These are phyloP conservation scores for Calocybe cyanea DNA, from an alignment of 768 basidiomycete genomes.

Conservation along the genomic window DNA sequence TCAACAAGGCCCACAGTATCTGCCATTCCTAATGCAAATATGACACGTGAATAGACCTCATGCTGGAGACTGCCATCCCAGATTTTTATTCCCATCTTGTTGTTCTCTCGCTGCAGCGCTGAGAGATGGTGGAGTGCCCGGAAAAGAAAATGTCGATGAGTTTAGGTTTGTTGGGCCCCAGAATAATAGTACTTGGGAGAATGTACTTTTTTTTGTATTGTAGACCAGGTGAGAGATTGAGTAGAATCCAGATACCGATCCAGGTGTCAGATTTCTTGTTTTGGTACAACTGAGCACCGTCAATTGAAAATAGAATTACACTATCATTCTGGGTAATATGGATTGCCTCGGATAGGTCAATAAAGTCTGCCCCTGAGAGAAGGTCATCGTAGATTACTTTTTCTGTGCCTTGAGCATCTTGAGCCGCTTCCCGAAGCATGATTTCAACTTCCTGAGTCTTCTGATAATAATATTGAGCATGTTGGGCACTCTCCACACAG, in stretches of 20 bases:
- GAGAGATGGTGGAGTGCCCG: constrained; percentile 2
- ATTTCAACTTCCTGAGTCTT: constrained; percentile 10
- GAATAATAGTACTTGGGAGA: constrained; percentile 6
- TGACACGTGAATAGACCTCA: constrained; percentile 6
- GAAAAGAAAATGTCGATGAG: constrained; percentile 2
- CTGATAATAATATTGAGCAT: constrained; percentile 19
- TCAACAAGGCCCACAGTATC: constrained; percentile 24
- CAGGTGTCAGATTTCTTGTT: constrained; percentile 29
- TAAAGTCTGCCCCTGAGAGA: neutral
- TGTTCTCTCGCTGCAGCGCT: neutral
- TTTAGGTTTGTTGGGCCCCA: constrained; percentile 8
- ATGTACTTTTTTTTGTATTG: constrained; percentile 21
- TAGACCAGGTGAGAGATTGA: constrained; percentile 21
- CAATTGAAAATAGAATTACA: constrained; percentile 24
- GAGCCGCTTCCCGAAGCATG: constrained; percentile 1
- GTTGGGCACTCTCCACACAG: constrained; percentile 13
- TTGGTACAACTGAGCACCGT: constrained; percentile 30
- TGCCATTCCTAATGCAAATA: constrained; percentile 20
- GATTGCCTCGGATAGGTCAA: neutral
- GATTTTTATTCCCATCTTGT: neutral
- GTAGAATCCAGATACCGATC: constrained; percentile 30
- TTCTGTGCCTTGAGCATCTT: constrained; percentile 6
- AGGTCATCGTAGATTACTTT: neutral
- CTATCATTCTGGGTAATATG: constrained; percentile 21
- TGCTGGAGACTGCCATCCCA: constrained; percentile 3